phyloP scores from a whole-genome alignment of 345 rosid species.

The Syzygium jambos region DNA sequence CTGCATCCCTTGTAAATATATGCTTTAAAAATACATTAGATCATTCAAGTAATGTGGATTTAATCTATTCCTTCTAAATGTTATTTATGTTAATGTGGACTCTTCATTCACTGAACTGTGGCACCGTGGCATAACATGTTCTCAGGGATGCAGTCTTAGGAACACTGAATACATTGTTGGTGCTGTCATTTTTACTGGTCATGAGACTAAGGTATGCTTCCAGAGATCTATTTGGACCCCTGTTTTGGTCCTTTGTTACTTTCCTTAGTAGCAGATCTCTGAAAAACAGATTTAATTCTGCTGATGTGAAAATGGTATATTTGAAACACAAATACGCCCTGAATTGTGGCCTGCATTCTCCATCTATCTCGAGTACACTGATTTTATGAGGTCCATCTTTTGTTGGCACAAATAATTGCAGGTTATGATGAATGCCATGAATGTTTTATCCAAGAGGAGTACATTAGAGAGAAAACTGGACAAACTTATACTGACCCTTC shows the following conservation, averaged over 20 bases:
- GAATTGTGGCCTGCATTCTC: background rate
- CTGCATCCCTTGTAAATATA: background rate
- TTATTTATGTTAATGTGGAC: background rate
- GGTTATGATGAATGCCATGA: constrained; percentile 99
- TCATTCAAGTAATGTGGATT: background rate
- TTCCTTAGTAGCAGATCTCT: background rate
- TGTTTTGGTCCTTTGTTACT: background rate
- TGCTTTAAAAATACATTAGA: background rate
- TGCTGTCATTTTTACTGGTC: constrained; percentile 87
- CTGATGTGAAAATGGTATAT: background rate
- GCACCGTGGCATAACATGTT: background rate
- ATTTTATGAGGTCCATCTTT: background rate
- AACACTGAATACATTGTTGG: constrained; percentile 89
- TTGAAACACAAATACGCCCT: background rate
- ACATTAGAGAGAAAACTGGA: constrained; percentile 98
- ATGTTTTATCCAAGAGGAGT: constrained; percentile 97
- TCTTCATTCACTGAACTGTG: background rate
- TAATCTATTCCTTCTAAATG: background rate
- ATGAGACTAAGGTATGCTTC: constrained; percentile 83
- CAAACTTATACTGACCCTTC: constrained; percentile 85
- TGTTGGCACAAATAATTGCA: constrained; percentile 16
- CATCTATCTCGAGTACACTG: background rate
- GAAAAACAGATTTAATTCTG: background rate
- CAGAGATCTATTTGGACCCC: background rate
- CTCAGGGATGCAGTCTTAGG: constrained; percentile 98